A percentile compares a stretch with the other conserved stretches of the same genome.
Conservation (phyloP, 1,284 basidiomycete species). For the Exsudoporus floridanus region DNA sequence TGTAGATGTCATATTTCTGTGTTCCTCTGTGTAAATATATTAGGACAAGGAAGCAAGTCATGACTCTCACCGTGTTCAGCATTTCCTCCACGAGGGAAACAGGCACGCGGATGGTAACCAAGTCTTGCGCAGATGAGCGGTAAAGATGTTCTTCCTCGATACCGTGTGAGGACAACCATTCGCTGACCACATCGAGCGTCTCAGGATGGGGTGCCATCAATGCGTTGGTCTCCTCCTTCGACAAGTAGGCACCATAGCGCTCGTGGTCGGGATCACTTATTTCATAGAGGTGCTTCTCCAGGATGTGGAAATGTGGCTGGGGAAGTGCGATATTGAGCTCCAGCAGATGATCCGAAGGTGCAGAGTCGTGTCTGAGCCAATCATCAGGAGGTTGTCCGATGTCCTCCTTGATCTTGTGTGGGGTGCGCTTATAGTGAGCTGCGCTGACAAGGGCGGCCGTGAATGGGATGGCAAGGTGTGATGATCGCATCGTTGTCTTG, state of each 20-base stretch:
- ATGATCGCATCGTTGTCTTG: constrained; percentile 3
- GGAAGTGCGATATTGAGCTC: constrained; percentile 42
- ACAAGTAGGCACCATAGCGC: constrained; percentile 67
- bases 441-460: constrained; percentile 33
- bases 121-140: constrained; percentile 65
- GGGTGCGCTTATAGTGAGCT: neutral
- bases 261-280: constrained; percentile 62
- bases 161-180: constrained; percentile 64
- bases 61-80: constrained; percentile 57
- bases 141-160: constrained; percentile 46
- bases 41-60: neutral
- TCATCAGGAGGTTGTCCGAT: constrained; percentile 18
- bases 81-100: constrained; percentile 64
- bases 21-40: neutral
- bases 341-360: constrained; percentile 14
- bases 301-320: constrained; percentile 57
- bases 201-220: constrained; percentile 58
- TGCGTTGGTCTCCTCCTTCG: constrained; percentile 60
- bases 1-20: constrained; percentile 64
- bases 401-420: constrained; percentile 26
- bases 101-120: constrained; percentile 62
- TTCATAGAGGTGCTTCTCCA: constrained; percentile 65
- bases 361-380: constrained; percentile 12
- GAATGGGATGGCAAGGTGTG: constrained; percentile 7
- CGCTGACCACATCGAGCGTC: constrained; percentile 52